Conservation (phyloP, 257 asterid species). For the Gentiana macrophylla region DNA sequence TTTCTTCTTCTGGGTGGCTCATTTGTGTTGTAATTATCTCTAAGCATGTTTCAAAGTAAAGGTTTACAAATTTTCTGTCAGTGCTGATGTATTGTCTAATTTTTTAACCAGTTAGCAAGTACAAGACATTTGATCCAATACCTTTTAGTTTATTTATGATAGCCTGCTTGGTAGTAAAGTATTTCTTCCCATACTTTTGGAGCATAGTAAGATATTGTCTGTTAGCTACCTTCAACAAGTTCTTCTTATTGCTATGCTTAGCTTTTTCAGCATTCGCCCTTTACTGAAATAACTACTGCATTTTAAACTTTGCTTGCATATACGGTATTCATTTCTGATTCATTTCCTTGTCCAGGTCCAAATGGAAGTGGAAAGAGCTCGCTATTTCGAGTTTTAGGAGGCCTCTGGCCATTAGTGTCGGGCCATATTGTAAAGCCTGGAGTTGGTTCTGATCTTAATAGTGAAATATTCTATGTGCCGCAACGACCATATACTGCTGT, state of each 20-base stretch:
- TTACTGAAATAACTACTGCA: conserved; percentile 1
- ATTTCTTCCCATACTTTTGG: too few relatives aligned
- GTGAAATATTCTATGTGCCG: conserved; percentile 97
- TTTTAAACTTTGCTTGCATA: not conserved
- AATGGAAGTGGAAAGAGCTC: conserved; percentile 99
- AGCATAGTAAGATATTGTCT: too few relatives aligned
- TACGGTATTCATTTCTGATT: not conserved
- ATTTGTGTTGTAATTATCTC: too few relatives aligned
- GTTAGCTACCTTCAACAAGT: too few relatives aligned
- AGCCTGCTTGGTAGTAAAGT: too few relatives aligned
- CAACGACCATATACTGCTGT: conserved; percentile 99
- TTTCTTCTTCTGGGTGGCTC: too few relatives aligned
- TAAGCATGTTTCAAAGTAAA: too few relatives aligned
- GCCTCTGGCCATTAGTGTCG: conserved; percentile 96
- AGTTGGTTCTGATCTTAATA: conserved; percentile 94
- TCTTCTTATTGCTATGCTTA: not conserved
- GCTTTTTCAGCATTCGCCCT: not conserved
- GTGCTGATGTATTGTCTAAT: too few relatives aligned
- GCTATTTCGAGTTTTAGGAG: conserved; percentile 95
- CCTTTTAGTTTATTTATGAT: too few relatives aligned
- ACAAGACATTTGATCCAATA: too few relatives aligned
- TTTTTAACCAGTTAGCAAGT: too few relatives aligned
- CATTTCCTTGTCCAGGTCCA: conserved; percentile 58
- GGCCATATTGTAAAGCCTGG: conserved; percentile 98
- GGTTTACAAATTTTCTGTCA: too few relatives aligned